These are phyloP conservation scores for Neurospora hispaniola DNA, from an alignment of 495 filamentous ascomycete species.

Conservation along the genomic window DNA sequence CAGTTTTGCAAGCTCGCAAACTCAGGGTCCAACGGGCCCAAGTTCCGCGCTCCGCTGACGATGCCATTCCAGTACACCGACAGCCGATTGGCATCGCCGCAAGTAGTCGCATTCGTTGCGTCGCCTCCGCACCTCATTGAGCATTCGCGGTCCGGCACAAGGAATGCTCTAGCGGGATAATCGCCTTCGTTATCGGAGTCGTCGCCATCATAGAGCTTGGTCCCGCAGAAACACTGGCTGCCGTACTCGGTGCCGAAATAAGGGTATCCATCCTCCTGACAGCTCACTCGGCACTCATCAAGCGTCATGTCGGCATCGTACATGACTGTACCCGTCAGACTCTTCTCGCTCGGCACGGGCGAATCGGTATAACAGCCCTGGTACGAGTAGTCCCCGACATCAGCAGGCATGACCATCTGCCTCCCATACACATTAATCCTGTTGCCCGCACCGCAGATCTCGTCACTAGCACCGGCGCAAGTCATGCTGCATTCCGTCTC, in stretches of 20 bases:
- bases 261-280: conserved; percentile 1
- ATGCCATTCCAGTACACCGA: neutral
- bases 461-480: conserved; percentile 27
- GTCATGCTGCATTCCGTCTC: conserved; percentile 29
- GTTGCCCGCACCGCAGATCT: conserved; percentile 33
- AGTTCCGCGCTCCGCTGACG: neutral
- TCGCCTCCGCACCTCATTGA: conserved; percentile 2
- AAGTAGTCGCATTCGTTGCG: neutral
- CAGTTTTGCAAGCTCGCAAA: neutral
- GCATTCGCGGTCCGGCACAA: neutral
- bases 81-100: conserved; percentile 7
- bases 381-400: conserved; percentile 2
- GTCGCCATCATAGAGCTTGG: neutral
- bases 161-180: neutral
- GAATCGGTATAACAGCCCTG: conserved; percentile 18
- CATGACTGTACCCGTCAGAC: neutral
- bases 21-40: neutral
- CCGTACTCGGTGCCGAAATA: conserved; percentile 6
- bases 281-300: neutral
- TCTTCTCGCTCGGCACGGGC: neutral
- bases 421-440: conserved; percentile 26
- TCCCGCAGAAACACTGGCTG: conserved; percentile 7
- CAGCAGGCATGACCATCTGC: neutral
- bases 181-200: neutral
- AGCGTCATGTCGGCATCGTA: neutral